Percentiles rank a stretch among this genome's conserved stretches.
Conservation (phyloP, 2,329 filamentous ascomycete species). For the Sordariomycetes sp. region DNA sequence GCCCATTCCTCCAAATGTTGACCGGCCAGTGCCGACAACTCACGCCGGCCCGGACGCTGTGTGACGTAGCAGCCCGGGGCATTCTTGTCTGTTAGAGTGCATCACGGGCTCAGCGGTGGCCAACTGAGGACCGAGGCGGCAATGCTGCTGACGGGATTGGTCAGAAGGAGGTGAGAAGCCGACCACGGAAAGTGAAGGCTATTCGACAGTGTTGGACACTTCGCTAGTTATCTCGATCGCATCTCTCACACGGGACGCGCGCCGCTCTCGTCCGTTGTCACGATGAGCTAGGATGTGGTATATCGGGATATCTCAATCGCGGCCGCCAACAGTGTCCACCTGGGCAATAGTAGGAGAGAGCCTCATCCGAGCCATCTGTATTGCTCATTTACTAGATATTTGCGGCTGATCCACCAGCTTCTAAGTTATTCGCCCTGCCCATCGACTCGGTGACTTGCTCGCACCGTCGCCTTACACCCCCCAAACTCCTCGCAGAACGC, state of each 20-base stretch:
- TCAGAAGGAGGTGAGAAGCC: background rate
- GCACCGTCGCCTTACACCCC: too few species aligned
- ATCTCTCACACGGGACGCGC: background rate
- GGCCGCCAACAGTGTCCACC: background rate
- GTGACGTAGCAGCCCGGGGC: background rate
- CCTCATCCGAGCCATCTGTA: too few species aligned
- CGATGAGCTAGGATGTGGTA: background rate
- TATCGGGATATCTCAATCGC: background rate
- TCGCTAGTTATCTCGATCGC: background rate
- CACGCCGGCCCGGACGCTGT: background rate
- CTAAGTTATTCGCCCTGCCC: too few species aligned
- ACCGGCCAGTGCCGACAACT: too few species aligned
- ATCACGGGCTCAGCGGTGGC: too few species aligned
- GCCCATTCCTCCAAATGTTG: too few species aligned
- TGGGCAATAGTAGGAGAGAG: background rate
- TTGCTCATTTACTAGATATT: too few species aligned
- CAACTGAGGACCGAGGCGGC: background rate
- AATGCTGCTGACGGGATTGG: background rate
- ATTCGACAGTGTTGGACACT: background rate
- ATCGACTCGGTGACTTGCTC: too few species aligned
- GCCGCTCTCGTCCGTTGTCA: background rate
- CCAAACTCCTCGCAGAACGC: background rate
- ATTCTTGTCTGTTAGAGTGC: background rate
- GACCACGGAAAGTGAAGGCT: background rate
- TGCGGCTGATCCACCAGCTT: too few species aligned